phyloP scores from a whole-genome alignment of 495 filamentous ascomycete species.

The Trichoderma virens region DNA sequence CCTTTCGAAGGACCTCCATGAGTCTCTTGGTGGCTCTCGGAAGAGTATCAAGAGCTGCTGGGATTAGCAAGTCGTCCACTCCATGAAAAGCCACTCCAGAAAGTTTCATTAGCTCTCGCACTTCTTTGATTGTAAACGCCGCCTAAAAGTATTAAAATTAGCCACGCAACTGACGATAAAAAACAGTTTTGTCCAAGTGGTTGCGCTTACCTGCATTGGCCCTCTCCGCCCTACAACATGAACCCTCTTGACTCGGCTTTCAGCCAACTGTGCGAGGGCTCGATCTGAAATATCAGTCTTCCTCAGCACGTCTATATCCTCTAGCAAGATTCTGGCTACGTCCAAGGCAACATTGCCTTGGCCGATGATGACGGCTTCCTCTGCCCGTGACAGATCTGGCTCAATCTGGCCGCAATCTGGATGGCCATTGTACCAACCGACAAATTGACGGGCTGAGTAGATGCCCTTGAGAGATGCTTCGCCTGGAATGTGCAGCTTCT shows the following conservation, averaged over 20 bases:
- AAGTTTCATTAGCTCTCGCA: constrained; percentile 79
- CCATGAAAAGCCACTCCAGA: constrained; percentile 62
- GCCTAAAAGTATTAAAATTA: constrained; percentile 42
- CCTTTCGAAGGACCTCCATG: constrained; percentile 70
- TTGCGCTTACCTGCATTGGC: constrained; percentile 60
- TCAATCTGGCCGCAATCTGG: constrained; percentile 72
- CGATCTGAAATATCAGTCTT: constrained; percentile 83
- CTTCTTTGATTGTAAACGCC: constrained; percentile 89
- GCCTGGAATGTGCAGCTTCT: constrained; percentile 69
- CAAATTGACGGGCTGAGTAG: constrained; percentile 86
- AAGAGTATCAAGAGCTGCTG: constrained; percentile 53
- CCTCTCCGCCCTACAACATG: constrained; percentile 81
- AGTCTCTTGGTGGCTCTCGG: constrained; percentile 68
- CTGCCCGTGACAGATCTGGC: constrained; percentile 68
- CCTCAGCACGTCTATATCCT: constrained; percentile 58
- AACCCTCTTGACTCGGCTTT: constrained; percentile 71
- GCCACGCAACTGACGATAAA: not conserved
- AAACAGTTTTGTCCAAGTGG: not conserved
- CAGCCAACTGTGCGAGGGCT: constrained; percentile 64
- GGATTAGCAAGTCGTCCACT: constrained; percentile 55
- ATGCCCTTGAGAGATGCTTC: constrained; percentile 65
- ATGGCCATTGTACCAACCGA: constrained; percentile 97
- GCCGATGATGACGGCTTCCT: constrained; percentile 82
- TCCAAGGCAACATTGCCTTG: constrained; percentile 96
- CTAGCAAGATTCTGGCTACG: constrained; percentile 80